Base-by-base conservation (phyloP, 805 yeast species). In the Kuraishia molischiana region DNA sequence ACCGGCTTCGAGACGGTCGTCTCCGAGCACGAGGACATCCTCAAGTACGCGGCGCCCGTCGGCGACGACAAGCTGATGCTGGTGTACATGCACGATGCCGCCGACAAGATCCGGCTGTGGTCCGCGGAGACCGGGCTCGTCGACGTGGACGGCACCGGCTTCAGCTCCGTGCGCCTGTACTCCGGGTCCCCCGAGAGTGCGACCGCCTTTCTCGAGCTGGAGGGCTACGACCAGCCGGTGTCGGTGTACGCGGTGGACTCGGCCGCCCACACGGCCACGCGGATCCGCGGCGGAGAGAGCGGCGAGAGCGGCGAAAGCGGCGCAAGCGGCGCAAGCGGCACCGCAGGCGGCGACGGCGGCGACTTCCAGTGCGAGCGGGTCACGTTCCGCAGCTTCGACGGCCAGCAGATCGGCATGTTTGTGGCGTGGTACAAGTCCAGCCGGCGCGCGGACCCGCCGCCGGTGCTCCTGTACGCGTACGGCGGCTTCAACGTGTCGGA, bases 401-500 rank as follows among this genome's bases (percentile, higher is more conserved):
- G 41, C 3, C 29, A 32, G 17, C 17, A n/a, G 5, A 19, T 36
- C 4, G 41, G 41, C 13, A 39, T 39, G 41, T 39, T 39, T 24
- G 36, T 39, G 3, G 29, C 39, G 13, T 36, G 36, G 11, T 39
- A 15, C 29, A 39, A 31, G 28, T 29, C 32, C 10, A 19, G 11
- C 28, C 20, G 26, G 17, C 19, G 24, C 3, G 14, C 14, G 13
- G 9, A 36, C 14, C 19, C 19, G n/a, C 41, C 41, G 5, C 41
- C 39, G 4, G 41, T 39, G 15, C 19, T 39, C 2, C 36, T 39
- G 11, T 31, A 39, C 19, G 41, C 41, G 8, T 39, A 39, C 18
- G 41, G 41, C 3, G 41, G 41, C 19, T 39, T 39, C 33, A 32
- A 35, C 34, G 41, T 35, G 2, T 5, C 41, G 4, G 41, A 38